Percentiles rank a stretch among this genome's conserved stretches.
Evolutionary conservation across 2,329 filamentous ascomycete species (phyloP).

Genomic region (Dactylellina drechsleri): DNA sequence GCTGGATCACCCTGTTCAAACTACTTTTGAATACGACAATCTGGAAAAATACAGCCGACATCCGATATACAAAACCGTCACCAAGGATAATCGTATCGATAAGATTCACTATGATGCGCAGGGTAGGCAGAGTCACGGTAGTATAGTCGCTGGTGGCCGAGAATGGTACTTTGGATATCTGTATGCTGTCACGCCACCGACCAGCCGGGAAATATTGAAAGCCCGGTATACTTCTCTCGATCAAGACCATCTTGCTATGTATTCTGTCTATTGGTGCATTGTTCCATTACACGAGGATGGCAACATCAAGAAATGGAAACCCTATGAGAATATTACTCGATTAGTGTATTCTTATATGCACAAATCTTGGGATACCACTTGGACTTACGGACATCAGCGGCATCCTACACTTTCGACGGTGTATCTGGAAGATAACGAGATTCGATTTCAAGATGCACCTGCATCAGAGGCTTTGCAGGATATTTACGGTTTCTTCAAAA

Average conservation of each 20-base stretch:
- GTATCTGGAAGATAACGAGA: conserved; percentile 45
- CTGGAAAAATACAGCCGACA: conserved; percentile 28
- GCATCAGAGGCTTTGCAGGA: conserved; percentile 41
- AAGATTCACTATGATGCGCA: conserved; percentile 60
- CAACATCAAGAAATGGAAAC: conserved; percentile 56
- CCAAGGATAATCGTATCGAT: conserved; percentile 55
- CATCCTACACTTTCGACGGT: conserved; percentile 61
- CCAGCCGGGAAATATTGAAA: conserved; percentile 60
- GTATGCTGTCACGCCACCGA: conserved; percentile 61
- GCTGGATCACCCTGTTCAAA: conserved; percentile 29
- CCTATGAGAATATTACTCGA: conserved; percentile 60
- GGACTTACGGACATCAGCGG: conserved; percentile 61
- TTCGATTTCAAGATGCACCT: conserved; percentile 53
- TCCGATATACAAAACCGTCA: conserved; percentile 42
- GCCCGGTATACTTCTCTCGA: conserved; percentile 58
- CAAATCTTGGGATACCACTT: conserved; percentile 60
- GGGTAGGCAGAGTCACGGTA: conserved; percentile 60
- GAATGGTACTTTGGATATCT: conserved; percentile 61
- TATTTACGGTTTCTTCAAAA: conserved; percentile 52
- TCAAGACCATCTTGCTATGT: conserved; percentile 56
- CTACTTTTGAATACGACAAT: conserved; percentile 33
- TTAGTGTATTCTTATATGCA: conserved; percentile 58
- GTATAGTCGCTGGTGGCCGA: conserved; percentile 57
- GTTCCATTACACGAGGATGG: conserved; percentile 50
- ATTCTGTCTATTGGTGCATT: conserved; percentile 62